Evolutionary conservation across 352 stramenopile species (phyloP).

Genomic region (Pythium graminicola): DNA sequence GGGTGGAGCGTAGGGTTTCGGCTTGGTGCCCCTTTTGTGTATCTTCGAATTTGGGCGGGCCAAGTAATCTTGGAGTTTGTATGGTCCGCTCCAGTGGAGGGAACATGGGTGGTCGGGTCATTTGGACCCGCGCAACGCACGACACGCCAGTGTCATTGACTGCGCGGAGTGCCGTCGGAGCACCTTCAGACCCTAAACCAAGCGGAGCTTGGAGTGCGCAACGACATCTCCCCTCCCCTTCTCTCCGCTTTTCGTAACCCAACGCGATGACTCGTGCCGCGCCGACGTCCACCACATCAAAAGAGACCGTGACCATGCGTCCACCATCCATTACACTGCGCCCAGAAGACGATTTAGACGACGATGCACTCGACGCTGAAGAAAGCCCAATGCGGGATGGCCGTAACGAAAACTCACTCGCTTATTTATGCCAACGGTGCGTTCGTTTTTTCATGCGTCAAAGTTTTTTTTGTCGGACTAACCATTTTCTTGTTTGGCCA

Average conservation of each 20-base stretch:
- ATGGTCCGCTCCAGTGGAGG: conserved; percentile 21
- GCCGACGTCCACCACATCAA: background rate
- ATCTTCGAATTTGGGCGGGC: conserved; percentile 28
- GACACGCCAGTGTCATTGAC: conserved; percentile 17
- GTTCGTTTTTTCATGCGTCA: background rate
- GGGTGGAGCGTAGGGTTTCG: conserved; percentile 25
- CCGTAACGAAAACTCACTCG: conserved; percentile 30
- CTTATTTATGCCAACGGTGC: conserved; percentile 25
- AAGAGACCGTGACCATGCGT: conserved; percentile 10
- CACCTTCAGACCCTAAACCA: conserved; percentile 15
- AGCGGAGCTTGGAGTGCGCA: background rate
- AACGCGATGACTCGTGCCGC: conserved; percentile 1
- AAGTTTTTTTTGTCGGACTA: too few relatives aligned
- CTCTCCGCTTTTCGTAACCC: background rate
- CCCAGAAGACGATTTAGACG: conserved; percentile 10
- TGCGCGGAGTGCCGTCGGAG: conserved; percentile 11
- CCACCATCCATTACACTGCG: conserved; percentile 16
- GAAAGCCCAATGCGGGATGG: conserved; percentile 24
- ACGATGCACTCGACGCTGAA: conserved; percentile 19
- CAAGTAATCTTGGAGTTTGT: conserved; percentile 14
- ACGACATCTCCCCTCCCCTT: conserved; percentile 3
- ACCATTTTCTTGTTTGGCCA: conserved; percentile 3
- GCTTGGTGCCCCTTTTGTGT: conserved; percentile 23
- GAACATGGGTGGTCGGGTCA: conserved; percentile 19
- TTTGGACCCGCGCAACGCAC: conserved; percentile 21